Percentiles rank a stretch among this genome's conserved stretches.
These are phyloP conservation scores for Leishmania turanica DNA, from an alignment of 208 protist species.

Conservation along the genomic window DNA sequence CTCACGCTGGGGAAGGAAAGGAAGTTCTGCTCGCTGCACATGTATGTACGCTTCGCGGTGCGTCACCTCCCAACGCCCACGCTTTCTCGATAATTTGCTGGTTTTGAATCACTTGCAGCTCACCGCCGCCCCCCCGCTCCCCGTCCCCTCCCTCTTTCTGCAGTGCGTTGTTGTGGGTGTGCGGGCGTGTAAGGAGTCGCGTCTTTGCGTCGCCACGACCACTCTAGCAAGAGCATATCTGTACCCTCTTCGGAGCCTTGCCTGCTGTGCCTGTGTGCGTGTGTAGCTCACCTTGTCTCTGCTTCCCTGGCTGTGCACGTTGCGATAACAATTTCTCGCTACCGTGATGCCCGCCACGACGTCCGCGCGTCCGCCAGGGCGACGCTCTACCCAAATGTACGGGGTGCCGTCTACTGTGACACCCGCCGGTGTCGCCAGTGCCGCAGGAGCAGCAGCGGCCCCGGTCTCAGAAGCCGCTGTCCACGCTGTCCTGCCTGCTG, in stretches of 20 bases:
- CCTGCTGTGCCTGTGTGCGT: neutral
- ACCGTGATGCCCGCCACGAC: neutral
- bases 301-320: neutral
- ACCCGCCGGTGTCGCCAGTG: neutral
- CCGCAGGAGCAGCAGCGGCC: neutral
- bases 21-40: neutral
- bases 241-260: neutral
- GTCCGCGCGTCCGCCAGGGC: slow-evolving; percentile 9
- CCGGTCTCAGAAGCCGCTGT: neutral
- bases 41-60: neutral
- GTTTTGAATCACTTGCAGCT: neutral
- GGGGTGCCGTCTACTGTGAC: neutral
- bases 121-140: slow-evolving; percentile 4
- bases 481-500: neutral
- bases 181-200: neutral
- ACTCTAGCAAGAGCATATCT: neutral
- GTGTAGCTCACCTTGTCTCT: neutral
- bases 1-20: neutral
- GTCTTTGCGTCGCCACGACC: neutral
- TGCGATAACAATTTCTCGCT: neutral
- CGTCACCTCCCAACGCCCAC: neutral
- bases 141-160: neutral
- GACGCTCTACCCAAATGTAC: slow-evolving; percentile 9
- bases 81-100: neutral
- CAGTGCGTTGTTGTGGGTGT: neutral